Conservation (phyloP, 352 stramenopile genomes). For the Pythium chondricola region DNA sequence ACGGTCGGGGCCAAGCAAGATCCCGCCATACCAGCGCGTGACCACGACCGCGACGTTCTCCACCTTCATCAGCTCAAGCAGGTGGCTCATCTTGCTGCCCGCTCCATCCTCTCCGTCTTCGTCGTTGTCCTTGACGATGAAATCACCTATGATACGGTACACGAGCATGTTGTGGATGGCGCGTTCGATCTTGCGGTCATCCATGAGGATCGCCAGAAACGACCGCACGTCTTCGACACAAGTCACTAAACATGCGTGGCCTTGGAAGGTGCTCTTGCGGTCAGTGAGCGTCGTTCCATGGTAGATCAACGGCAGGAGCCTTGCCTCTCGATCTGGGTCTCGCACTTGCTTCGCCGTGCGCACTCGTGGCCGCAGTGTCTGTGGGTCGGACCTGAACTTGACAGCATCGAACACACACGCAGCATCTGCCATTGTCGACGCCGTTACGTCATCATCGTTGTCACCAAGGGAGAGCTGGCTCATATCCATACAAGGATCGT, state of each 20-base stretch:
- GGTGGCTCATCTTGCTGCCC: conserved; percentile 73
- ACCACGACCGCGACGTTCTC: conserved; percentile 83
- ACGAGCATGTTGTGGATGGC: conserved; percentile 88
- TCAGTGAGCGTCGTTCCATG: conserved; percentile 63
- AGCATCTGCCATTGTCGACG: conserved; percentile 1
- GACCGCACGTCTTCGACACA: conserved; percentile 72
- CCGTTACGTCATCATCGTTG: conserved; percentile 10
- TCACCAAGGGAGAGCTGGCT: background rate
- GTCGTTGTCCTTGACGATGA: conserved; percentile 81
- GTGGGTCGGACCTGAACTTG: conserved; percentile 42
- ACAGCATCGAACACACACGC: conserved; percentile 13
- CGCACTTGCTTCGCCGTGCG: conserved; percentile 51
- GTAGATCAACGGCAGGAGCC: conserved; percentile 58
- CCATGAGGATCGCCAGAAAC: conserved; percentile 70
- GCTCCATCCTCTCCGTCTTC: conserved; percentile 80
- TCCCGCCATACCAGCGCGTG: conserved; percentile 80
- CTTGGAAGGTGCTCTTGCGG: conserved; percentile 83
- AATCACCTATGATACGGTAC: conserved; percentile 72
- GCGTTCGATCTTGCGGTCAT: conserved; percentile 76
- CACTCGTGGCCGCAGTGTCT: conserved; percentile 59
- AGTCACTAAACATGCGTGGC: conserved; percentile 50
- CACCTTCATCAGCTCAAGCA: conserved; percentile 73
- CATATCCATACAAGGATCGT: conserved; percentile 15
- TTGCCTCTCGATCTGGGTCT: conserved; percentile 42
- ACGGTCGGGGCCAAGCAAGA: conserved; percentile 75